These are phyloP conservation scores for Trichoderma sp. DNA, from an alignment of 2,329 filamentous ascomycete species.

Conservation along the genomic window DNA sequence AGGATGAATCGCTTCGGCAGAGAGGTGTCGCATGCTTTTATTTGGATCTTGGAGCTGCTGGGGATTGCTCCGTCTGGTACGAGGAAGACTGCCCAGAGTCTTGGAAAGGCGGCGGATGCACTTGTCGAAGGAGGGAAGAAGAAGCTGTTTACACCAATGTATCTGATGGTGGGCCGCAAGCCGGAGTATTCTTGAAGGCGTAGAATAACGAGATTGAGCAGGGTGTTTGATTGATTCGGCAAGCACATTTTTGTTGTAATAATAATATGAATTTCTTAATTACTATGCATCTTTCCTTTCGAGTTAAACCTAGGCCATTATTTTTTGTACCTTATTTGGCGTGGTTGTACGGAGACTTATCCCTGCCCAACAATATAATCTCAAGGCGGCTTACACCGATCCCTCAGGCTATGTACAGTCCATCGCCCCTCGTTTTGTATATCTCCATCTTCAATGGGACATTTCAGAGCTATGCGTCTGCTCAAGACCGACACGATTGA, in stretches of 20 bases:
- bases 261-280: neutral
- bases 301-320: too few relatives aligned
- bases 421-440: too few relatives aligned
- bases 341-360: too few relatives aligned
- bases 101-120: conserved; percentile 75
- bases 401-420: too few relatives aligned
- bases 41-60: conserved; percentile 70
- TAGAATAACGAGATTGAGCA: neutral
- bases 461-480: neutral
- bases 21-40: conserved; percentile 67
- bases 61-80: conserved; percentile 74
- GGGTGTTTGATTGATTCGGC: neutral
- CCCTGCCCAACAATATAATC: too few relatives aligned
- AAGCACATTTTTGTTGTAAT: neutral
- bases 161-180: conserved; percentile 87
- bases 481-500: neutral
- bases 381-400: too few relatives aligned
- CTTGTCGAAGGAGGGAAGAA: conserved; percentile 79
- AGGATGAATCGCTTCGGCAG: conserved; percentile 84
- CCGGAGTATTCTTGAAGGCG: conserved; percentile 43
- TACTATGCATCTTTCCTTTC: too few relatives aligned
- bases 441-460: too few relatives aligned
- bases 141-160: conserved; percentile 95
- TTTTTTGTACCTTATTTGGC: too few relatives aligned
- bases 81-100: conserved; percentile 82